Conservation (phyloP, 768 basidiomycete species). For the Kondoa malvinella region DNA sequence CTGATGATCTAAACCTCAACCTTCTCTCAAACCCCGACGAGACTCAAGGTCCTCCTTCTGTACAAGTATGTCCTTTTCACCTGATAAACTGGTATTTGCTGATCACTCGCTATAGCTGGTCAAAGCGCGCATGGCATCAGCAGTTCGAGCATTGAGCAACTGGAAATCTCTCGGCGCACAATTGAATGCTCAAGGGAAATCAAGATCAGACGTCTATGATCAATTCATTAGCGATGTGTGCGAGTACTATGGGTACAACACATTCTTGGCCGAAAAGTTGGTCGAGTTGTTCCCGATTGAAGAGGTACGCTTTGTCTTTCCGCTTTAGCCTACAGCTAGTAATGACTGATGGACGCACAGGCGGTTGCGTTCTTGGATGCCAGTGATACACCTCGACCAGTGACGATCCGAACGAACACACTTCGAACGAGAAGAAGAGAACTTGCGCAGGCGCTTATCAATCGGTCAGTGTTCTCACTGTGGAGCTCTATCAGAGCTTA, state of each 20-base stretch:
- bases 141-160: constrained; percentile 52
- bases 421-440: constrained; percentile 82
- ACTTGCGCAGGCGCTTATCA: constrained; percentile 79
- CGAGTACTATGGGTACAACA: constrained; percentile 94
- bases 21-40: constrained; percentile 17
- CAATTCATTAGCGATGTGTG: constrained; percentile 78
- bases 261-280: constrained; percentile 81
- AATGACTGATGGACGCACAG: constrained; percentile 34
- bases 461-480: constrained; percentile 32
- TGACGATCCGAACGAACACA: constrained; percentile 95
- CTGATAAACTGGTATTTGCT: constrained; percentile 31
- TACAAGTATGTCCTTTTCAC: constrained; percentile 51
- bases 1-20: constrained; percentile 32
- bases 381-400: constrained; percentile 85
- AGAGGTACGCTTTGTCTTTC: constrained; percentile 44
- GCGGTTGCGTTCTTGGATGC: constrained; percentile 97
- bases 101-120: too few relatives aligned
- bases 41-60: constrained; percentile 46
- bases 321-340: not conserved
- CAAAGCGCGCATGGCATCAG: constrained; percentile 61
- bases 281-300: constrained; percentile 81
- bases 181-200: constrained; percentile 36
- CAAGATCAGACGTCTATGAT: constrained; percentile 72
- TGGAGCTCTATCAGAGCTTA: not conserved
- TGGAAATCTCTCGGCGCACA: constrained; percentile 46